These are phyloP conservation scores for Diversispora eburnea DNA, from an alignment of 192 early-diverging fungal genomes.

Conservation along the genomic window DNA sequence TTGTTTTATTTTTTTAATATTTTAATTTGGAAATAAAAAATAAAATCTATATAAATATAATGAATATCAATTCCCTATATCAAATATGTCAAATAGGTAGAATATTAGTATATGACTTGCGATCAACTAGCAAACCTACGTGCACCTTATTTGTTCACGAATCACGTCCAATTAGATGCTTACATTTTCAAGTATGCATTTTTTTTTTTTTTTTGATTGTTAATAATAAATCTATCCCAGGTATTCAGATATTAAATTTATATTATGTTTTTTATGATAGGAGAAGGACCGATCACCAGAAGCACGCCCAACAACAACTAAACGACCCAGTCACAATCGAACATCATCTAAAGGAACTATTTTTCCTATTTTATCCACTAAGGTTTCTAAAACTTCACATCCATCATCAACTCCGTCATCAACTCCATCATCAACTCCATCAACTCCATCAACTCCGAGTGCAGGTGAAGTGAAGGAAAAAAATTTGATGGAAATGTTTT, in stretches of 20 bases:
- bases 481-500: constrained; percentile 52
- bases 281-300: neutral
- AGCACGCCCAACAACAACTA: neutral
- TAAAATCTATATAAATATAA: too few relatives aligned
- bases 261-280: constrained; percentile 3
- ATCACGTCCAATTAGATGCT: constrained; percentile 29
- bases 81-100: constrained; percentile 14
- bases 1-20: neutral
- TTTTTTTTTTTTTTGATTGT: too few relatives aligned
- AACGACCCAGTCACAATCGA: constrained; percentile 4
- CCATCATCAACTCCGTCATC: neutral
- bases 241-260: too few relatives aligned
- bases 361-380: neutral
- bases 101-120: constrained; percentile 42
- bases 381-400: neutral
- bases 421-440: too few relatives aligned
- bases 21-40: neutral
- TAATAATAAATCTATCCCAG: too few relatives aligned
- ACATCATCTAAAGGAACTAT: constrained; percentile 11
- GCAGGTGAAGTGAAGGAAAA: constrained; percentile 13
- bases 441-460: neutral
- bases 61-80: too few relatives aligned
- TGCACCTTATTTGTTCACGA: constrained; percentile 22
- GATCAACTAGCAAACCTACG: constrained; percentile 35
- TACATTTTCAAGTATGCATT: constrained; percentile 28